Evolutionary conservation across 768 basidiomycete species (phyloP).

Genomic region (Lentinula edodes): DNA sequence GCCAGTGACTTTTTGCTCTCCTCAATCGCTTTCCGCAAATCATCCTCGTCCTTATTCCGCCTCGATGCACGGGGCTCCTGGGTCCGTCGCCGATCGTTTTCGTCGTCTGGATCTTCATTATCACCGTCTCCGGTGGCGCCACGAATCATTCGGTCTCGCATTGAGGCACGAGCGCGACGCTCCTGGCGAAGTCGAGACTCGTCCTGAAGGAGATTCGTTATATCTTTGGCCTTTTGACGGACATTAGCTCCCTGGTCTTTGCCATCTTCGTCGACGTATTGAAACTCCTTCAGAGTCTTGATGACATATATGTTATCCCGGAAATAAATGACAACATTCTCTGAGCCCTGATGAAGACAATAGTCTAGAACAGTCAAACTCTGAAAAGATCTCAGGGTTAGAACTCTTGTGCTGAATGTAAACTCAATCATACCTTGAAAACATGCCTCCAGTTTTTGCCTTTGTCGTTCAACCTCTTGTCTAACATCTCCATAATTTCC

Average conservation of each 20-base stretch:
- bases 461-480: constrained; percentile 97
- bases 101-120: constrained; percentile 38
- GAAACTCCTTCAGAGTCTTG: constrained; percentile 99
- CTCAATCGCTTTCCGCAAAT: constrained; percentile 81
- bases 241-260: constrained; percentile 99
- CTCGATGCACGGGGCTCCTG: constrained; percentile 5
- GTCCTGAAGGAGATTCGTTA: constrained; percentile 89
- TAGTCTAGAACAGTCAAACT: constrained; percentile 94
- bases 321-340: constrained; percentile 99
- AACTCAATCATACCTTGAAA: constrained; percentile 66
- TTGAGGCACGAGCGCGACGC: constrained; percentile 74
- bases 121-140: constrained; percentile 40
- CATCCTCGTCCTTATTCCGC: constrained; percentile 65
- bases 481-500: constrained; percentile 99
- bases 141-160: constrained; percentile 92
- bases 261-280: constrained; percentile 89
- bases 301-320: constrained; percentile 95
- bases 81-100: constrained; percentile 28
- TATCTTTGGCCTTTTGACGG: constrained; percentile 95
- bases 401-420: not conserved
- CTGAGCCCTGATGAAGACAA: constrained; percentile 91
- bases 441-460: constrained; percentile 99
- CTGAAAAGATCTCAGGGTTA: constrained; percentile 25
- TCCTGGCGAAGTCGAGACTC: constrained; percentile 81
- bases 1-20: constrained; percentile 75